A percentile compares a stretch with the other conserved stretches of the same genome.
Conservation (phyloP, 106 monocot genomes). For the Posidonia australis region DNA sequence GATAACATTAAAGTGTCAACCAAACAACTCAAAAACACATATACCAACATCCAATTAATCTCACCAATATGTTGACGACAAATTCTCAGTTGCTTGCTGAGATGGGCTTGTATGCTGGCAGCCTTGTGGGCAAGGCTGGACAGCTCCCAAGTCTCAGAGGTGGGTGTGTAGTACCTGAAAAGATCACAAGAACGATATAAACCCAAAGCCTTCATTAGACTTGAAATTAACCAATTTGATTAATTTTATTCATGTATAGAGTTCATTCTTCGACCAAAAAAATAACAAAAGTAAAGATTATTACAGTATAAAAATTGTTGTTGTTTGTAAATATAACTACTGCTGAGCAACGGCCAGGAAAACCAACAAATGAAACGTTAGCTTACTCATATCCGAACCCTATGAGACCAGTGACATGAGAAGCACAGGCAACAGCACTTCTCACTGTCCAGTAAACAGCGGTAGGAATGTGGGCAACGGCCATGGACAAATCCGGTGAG, state of each 20-base stretch:
- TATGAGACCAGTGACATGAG: slow-evolving; percentile 50
- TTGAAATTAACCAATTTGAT: no score
- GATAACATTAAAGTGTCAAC: no score
- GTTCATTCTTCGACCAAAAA: no score
- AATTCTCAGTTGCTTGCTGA: slow-evolving; percentile 35
- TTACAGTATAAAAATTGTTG: no score
- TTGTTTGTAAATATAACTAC: not conserved
- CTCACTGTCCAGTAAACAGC: slow-evolving; percentile 68
- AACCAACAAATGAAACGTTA: not conserved
- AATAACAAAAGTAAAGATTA: no score
- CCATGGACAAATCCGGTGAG: slow-evolving; percentile 27
- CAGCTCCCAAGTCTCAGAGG: slow-evolving; percentile 76
- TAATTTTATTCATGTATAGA: no score
- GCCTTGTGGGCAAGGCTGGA: slow-evolving; percentile 77
- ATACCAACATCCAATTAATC: no score
- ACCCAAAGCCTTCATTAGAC: no score
- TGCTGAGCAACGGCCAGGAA: not conserved
- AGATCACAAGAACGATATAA: no score
- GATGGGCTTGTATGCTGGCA: slow-evolving; percentile 53
- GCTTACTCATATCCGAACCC: slow-evolving; percentile 63
- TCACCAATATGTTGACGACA: slow-evolving; percentile 49
- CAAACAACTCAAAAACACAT: no score
- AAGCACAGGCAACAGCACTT: slow-evolving; percentile 39
- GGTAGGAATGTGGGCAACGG: slow-evolving; percentile 56
- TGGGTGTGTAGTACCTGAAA: slow-evolving; percentile 46